These are phyloP conservation scores for Xylaria sp. DNA, from an alignment of 2,329 filamentous ascomycete species.

Conservation along the genomic window DNA sequence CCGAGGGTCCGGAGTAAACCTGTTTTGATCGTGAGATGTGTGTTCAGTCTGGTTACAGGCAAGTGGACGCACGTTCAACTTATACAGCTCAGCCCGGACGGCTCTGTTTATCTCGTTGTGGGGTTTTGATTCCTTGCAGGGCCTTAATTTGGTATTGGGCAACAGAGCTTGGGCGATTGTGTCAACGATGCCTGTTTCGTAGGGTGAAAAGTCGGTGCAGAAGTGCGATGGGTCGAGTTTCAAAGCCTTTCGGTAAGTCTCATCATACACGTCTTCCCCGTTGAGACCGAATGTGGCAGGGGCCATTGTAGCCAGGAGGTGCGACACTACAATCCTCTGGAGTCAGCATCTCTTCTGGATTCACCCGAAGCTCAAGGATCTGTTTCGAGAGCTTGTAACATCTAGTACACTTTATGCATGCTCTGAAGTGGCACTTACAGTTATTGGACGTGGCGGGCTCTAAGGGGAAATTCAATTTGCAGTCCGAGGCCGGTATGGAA, in stretches of 20 bases:
- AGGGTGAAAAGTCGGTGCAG: constrained; percentile 53
- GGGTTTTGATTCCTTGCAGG: no score
- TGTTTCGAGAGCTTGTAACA: no score
- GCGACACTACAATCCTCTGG: no score
- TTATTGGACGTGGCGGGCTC: background rate
- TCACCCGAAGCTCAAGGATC: no score
- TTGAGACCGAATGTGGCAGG: constrained; percentile 54
- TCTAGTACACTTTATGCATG: no score
- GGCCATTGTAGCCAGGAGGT: constrained; percentile 38
- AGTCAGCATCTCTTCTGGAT: no score
- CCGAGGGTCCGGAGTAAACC: constrained; percentile 55
- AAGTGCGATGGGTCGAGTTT: constrained; percentile 54
- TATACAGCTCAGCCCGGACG: constrained; percentile 58
- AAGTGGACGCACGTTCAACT: constrained; percentile 56
- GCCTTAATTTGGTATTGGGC: no score
- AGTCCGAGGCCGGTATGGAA: no score
- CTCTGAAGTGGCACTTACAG: no score
- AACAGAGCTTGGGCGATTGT: constrained; percentile 50
- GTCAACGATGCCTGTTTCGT: constrained; percentile 55
- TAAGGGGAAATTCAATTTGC: constrained; percentile 24
- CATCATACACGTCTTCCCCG: constrained; percentile 52
- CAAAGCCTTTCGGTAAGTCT: constrained; percentile 54
- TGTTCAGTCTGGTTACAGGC: no score
- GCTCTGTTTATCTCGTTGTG: constrained; percentile 35
- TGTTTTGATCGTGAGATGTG: no score